phyloP scores from a whole-genome alignment of 2,329 filamentous ascomycete species.

The Fusarium siculi region DNA sequence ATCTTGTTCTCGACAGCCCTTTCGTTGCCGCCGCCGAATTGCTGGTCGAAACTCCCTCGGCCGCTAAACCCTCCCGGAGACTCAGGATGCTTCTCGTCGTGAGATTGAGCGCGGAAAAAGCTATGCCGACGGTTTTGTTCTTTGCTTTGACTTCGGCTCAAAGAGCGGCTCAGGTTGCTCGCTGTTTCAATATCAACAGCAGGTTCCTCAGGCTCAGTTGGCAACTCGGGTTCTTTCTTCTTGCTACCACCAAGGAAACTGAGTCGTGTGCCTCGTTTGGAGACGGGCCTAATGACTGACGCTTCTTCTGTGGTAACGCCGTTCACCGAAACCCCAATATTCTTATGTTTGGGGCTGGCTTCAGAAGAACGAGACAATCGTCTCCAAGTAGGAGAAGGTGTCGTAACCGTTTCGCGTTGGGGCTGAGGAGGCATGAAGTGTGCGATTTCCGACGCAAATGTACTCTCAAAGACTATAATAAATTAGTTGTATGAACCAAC shows the following conservation, averaged over 20 bases:
- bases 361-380: slow-evolving; percentile 61
- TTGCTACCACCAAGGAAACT: slow-evolving; percentile 67
- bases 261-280: slow-evolving; percentile 62
- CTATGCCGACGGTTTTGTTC: slow-evolving; percentile 53
- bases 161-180: slow-evolving; percentile 47
- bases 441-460: slow-evolving; percentile 73
- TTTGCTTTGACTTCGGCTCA: slow-evolving; percentile 40
- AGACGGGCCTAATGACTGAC: slow-evolving; percentile 61
- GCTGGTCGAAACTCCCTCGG: slow-evolving; percentile 47
- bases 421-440: slow-evolving; percentile 66
- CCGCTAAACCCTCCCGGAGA: slow-evolving; percentile 39
- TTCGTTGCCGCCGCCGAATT: slow-evolving; percentile 39
- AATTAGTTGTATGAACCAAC: slow-evolving; percentile 27
- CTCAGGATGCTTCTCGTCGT: slow-evolving; percentile 43
- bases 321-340: slow-evolving; percentile 49
- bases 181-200: slow-evolving; percentile 48
- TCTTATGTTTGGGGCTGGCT: slow-evolving; percentile 48
- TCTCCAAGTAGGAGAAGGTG: slow-evolving; percentile 58
- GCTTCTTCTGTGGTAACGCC: slow-evolving; percentile 59
- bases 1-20: slow-evolving; percentile 47
- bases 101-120: slow-evolving; percentile 57
- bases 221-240: slow-evolving; percentile 55
- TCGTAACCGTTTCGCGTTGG: slow-evolving; percentile 53
- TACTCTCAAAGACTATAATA: slow-evolving; percentile 67
- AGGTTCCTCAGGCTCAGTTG: slow-evolving; percentile 44